Evolutionary conservation across 1,284 basidiomycete genomes (phyloP), one percentile per base, ranked within the genome.

Genomic region (Apiotrichum porosum): DNA sequence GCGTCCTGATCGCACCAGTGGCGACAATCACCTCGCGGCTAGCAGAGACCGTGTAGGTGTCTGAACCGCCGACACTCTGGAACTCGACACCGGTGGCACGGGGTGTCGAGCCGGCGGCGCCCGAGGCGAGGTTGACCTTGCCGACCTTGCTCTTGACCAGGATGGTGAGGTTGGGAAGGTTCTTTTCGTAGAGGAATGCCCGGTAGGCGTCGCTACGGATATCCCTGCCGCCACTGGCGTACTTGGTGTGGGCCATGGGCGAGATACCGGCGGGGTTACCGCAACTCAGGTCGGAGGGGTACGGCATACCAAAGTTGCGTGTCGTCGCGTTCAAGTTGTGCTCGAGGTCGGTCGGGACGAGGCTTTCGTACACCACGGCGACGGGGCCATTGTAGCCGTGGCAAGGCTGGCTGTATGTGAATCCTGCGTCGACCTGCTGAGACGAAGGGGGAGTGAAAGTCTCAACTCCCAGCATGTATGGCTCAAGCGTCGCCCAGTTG

Each of bases 1-100:
- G 76, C 1, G 71, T 71, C 56, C 69, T 68, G 59, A 77, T 69
- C 2, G 74, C 57, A 1, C 76, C 76, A 1, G 74, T 62, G 1
- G 75, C 68, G 12, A 77, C 51, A 53, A 77, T 66, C 17, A 77
- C 74, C 44, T 77, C 75, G 24, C 49, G 60, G 8, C 50, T 47
- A 8, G 74, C 75, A 3, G 55, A 52, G 41, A 68, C 62, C 6
- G 57, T 63, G 54, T 65, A 70, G 2, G 59, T 56, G 3, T 45
- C 42, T n/a, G n/a, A n/a, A 3, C 49, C 54, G 14, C 52, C 44
- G 44, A 58, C 51, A 39, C 63, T 63, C 0, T 45, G 37, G 52
- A 63, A 64, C 47, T 68, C 55, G 35, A 68, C 47, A 12, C 66
- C 66, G 4, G 62, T 65, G 0, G 68, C 66, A 2, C 51, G 48